A percentile compares a stretch with the other conserved stretches of the same genome.
phyloP scores from a whole-genome alignment of 2,329 filamentous ascomycete species.

The Curvularia verruculosa region DNA sequence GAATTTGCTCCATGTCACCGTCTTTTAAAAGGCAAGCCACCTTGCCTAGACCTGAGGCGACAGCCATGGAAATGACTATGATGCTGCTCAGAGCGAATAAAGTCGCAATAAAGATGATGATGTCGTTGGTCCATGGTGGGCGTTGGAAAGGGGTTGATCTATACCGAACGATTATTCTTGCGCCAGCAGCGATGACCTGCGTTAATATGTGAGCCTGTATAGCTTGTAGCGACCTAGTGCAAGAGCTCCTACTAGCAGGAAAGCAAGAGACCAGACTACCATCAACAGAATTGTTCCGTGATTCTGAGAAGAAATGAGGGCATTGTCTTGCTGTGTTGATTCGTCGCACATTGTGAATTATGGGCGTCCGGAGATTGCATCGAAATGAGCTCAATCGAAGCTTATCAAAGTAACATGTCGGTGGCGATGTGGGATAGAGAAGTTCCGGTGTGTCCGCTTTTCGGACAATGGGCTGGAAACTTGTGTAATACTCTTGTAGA shows the following conservation, averaged over 20 bases:
- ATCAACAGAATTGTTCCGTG: conserved; percentile 36
- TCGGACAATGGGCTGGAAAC: conserved; percentile 20
- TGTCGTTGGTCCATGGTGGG: conserved; percentile 26
- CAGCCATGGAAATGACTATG: conserved; percentile 28
- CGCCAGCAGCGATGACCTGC: conserved; percentile 28
- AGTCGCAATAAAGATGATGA: conserved; percentile 25
- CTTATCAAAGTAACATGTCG: conserved; percentile 24
- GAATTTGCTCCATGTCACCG: conserved; percentile 15
- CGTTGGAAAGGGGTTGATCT: conserved; percentile 17
- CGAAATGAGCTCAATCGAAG: conserved; percentile 22
- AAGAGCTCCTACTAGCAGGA: conserved; percentile 25
- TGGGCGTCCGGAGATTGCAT: conserved; percentile 28
- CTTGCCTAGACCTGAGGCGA: conserved; percentile 29
- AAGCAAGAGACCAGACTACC: conserved; percentile 35
- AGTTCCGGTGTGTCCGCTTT: conserved; percentile 16
- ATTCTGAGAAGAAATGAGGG: conserved; percentile 33
- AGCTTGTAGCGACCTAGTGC: neutral
- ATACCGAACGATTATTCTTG: conserved; percentile 26
- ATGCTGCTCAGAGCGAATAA: conserved; percentile 33
- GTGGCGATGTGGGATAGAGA: conserved; percentile 9
- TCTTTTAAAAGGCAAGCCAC: conserved; percentile 19
- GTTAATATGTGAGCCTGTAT: conserved; percentile 9
- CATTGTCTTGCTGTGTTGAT: conserved; percentile 19
- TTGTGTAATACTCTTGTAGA: conserved; percentile 23
- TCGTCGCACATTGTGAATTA: conserved; percentile 19